phyloP scores from a whole-genome alignment of 768 basidiomycete species.

The Mycena sanguinolenta region DNA sequence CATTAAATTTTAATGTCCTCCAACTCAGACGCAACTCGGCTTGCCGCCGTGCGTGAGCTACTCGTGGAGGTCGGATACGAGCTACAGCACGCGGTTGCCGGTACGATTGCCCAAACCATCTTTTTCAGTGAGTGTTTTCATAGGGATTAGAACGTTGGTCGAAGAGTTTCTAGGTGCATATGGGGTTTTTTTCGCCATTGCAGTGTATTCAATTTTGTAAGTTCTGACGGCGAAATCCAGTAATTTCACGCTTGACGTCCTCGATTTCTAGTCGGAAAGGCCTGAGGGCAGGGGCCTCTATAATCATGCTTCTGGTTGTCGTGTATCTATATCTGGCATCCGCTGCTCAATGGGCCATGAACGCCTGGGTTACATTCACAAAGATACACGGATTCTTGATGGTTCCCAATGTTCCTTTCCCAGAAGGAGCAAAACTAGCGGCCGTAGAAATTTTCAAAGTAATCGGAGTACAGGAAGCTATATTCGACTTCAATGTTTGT shows the following conservation, averaged over 20 bases:
- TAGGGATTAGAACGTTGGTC: conserved; percentile 22
- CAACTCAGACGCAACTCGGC: conserved; percentile 17
- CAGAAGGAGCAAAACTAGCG: conserved; percentile 9
- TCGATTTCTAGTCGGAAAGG: conserved; percentile 30
- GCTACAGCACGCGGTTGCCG: conserved; percentile 19
- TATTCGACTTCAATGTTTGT: conserved; percentile 29
- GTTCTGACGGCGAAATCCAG: conserved; percentile 19
- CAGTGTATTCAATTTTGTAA: conserved; percentile 26
- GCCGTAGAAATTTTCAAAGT: conserved; percentile 12
- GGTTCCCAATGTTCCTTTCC: conserved; percentile 26
- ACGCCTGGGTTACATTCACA: conserved; percentile 23
- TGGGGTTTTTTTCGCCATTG: conserved; percentile 25
- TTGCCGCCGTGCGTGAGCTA: conserved; percentile 19
- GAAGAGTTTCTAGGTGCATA: conserved; percentile 24
- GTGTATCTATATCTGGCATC: conserved; percentile 27
- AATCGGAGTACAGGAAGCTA: conserved; percentile 22
- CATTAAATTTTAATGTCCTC: conserved; percentile 17
- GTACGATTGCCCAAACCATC: conserved; percentile 23
- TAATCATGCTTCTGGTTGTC: conserved; percentile 30
- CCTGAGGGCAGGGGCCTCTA: conserved; percentile 16
- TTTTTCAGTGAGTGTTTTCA: conserved; percentile 23
- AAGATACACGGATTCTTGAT: conserved; percentile 19
- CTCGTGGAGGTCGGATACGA: conserved; percentile 20
- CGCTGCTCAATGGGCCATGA: conserved; percentile 25
- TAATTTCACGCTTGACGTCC: conserved; percentile 21